Percentiles rank a stretch among this genome's conserved stretches.
Conservation (phyloP, 2,329 filamentous ascomycete species). For the Talaromyces sp. region DNA sequence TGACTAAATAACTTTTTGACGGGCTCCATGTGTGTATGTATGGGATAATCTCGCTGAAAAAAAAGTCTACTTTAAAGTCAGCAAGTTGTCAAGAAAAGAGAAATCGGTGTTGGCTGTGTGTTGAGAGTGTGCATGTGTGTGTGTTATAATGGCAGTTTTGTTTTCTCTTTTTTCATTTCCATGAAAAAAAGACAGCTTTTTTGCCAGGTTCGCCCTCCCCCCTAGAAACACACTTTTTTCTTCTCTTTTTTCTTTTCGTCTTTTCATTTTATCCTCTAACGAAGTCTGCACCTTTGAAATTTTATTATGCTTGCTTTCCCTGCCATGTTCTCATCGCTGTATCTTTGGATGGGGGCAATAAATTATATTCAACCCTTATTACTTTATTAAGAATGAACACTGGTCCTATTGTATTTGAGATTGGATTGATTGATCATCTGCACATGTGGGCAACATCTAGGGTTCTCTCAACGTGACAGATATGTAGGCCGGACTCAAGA, state of each 20-base stretch:
- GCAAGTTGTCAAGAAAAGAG: not conserved
- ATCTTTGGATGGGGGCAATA: not conserved
- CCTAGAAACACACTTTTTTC: not conserved
- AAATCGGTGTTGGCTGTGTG: not conserved
- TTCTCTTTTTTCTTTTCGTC: not conserved
- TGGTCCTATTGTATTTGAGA: not conserved
- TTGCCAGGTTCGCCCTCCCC: not conserved
- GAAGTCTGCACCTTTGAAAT: not conserved
- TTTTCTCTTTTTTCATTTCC: not conserved
- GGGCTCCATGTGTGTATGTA: not conserved
- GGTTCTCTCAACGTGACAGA: too few relatives aligned
- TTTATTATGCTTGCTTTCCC: not conserved
- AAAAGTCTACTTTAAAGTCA: not conserved
- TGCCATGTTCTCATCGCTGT: not conserved
- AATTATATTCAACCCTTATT: not conserved
- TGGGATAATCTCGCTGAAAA: not conserved
- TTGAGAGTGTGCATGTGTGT: not conserved
- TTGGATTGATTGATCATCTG: too few relatives aligned
- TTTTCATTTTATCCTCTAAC: not conserved
- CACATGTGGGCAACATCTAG: too few relatives aligned
- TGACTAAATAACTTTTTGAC: constrained; percentile 31
- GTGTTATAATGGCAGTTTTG: not conserved
- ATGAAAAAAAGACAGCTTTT: not conserved
- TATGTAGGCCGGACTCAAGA: too few relatives aligned
- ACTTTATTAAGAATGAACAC: not conserved